Conservation (phyloP, 169 alveolate species). For the Cyclospora cayetanensis region DNA sequence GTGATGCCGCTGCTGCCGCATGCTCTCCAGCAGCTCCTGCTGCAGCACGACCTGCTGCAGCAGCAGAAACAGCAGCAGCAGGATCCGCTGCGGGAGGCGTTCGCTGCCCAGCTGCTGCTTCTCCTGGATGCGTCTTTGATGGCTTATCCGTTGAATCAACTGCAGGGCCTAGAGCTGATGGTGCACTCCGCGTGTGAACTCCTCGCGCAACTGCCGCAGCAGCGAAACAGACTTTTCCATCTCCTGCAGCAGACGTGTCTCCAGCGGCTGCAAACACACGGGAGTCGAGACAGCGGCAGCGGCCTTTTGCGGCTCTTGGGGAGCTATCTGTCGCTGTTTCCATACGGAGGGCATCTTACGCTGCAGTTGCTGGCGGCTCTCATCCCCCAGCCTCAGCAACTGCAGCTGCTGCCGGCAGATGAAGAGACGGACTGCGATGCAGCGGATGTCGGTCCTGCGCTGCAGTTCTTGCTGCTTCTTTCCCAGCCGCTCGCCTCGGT, state of each 20-base stretch:
- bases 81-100: constrained; percentile 60
- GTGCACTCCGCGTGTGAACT: constrained; percentile 37
- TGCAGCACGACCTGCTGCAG: constrained; percentile 59
- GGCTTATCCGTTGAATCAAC: constrained; percentile 31
- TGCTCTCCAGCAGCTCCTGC: constrained; percentile 63
- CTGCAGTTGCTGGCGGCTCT: constrained; percentile 65
- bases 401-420: constrained; percentile 18
- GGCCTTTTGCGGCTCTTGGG: constrained; percentile 28
- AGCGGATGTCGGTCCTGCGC: constrained; percentile 30
- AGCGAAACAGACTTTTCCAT: neutral
- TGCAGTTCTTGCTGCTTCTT: constrained; percentile 43
- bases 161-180: constrained; percentile 66
- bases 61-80: constrained; percentile 67
- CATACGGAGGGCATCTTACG: constrained; percentile 63
- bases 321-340: constrained; percentile 6
- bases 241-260: constrained; percentile 41
- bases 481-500: constrained; percentile 39
- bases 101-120: constrained; percentile 56
- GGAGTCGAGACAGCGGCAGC: constrained; percentile 19
- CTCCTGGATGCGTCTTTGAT: constrained; percentile 38
- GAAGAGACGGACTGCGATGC: constrained; percentile 23
- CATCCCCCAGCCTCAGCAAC: constrained; percentile 65
- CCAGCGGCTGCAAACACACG: constrained; percentile 33
- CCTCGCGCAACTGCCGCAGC: constrained; percentile 48
- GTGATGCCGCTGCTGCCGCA: constrained; percentile 59